Conservation (phyloP, 768 basidiomycete species). For the Coprinopsis cinerea region DNA sequence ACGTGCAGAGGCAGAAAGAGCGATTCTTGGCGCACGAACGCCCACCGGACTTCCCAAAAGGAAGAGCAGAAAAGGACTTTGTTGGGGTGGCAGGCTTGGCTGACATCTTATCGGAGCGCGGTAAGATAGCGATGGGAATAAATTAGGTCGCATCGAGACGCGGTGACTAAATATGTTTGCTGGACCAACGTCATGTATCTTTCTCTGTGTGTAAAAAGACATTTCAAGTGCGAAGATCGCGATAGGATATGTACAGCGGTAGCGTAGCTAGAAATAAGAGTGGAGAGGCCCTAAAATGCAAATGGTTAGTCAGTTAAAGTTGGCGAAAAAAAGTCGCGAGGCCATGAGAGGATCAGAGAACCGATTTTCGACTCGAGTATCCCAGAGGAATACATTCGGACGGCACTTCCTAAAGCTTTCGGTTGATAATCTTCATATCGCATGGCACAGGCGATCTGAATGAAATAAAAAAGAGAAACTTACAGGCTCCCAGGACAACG, state of each 20-base stretch:
- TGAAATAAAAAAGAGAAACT: background rate
- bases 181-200: background rate
- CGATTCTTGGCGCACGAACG: slow-evolving; percentile 53
- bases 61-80: slow-evolving; percentile 30
- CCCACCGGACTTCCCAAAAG: slow-evolving; percentile 67
- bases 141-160: background rate
- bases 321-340: background rate
- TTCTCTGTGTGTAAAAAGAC: background rate
- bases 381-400: background rate
- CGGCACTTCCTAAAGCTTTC: slow-evolving; percentile 8
- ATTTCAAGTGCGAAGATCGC: too few relatives aligned
- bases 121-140: slow-evolving; percentile 37
- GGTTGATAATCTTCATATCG: background rate
- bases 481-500: background rate
- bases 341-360: slow-evolving; percentile 1
- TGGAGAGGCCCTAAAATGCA: background rate
- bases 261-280: background rate
- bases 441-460: background rate
- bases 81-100: slow-evolving; percentile 29
- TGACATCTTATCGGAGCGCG: slow-evolving; percentile 31
- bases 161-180: background rate
- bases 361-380: slow-evolving; percentile 6
- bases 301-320: background rate
- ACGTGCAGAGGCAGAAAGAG: slow-evolving; percentile 57
- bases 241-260: background rate